Base-by-base conservation (phyloP, 331 rosid genomes). In the Quercus tomentella region DNA sequence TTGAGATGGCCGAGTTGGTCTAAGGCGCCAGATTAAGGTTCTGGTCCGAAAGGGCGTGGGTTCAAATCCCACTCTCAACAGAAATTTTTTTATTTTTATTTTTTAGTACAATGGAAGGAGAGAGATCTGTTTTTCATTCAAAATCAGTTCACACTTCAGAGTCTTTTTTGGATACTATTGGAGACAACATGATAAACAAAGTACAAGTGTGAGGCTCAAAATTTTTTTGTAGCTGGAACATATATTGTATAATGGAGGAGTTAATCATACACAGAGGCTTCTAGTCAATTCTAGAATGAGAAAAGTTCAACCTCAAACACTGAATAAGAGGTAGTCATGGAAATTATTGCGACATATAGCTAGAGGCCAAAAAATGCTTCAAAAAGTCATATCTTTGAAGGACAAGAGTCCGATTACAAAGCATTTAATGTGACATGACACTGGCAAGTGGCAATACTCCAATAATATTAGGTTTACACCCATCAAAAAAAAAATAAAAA, bases 11-110 rank as follows among this genome's bases (percentile, higher is more conserved):
- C 96, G 97, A 94, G 97, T 94, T 92, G 97, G 97, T 93, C 97
- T 93, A 93, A 95, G 99, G 97, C 89, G 94, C 92, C 97, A 91
- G 96, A 89, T 93, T 96, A 90, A 96, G 97, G 97, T 96, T 91
- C 94, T 93, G 92, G 98, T 96, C 96, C 92, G 93, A 88, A 93
- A 88, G 91, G 92, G 92, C 87, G 86, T 85, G 72, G 75, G 83
- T 76, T 81, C 81, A 84, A 83, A 73, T 76, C 79, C 77, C 86
- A 75, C 87, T 81, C 78, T 90, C 92, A 81, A 83, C 85, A 82
- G 11, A 7, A 17, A 0, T 49, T 11, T 14, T 12, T 0, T 12
- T 45, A 0, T 49, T 49, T 12, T 49, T 49, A 0, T 3, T 49
- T 49, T 49, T 41, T 2, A 9, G 49, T 41, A 49, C 55, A 14